phyloP scores from a whole-genome alignment of 139 green algal species.

The Marvania coccoides region DNA sequence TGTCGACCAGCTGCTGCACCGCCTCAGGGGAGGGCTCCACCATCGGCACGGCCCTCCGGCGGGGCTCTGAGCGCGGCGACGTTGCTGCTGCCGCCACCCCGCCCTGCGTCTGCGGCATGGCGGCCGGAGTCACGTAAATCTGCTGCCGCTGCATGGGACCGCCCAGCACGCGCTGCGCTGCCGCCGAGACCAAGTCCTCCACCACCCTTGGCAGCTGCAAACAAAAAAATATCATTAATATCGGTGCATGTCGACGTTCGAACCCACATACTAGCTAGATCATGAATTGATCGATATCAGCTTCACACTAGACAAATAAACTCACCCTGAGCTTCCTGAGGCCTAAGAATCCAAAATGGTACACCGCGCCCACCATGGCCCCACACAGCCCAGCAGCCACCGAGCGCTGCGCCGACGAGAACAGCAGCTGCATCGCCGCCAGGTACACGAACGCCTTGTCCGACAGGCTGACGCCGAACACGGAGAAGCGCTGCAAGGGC shows the following conservation, averaged over 20 bases:
- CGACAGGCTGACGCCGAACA: constrained; percentile 45
- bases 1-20: constrained; percentile 47
- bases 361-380: constrained; percentile 46
- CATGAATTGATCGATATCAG: too few relatives aligned
- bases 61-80: too few relatives aligned
- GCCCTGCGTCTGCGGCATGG: too few relatives aligned
- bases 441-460: constrained; percentile 68
- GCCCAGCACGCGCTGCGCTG: not conserved
- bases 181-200: not conserved
- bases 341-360: constrained; percentile 41
- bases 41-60: too few relatives aligned
- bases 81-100: too few relatives aligned
- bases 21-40: constrained; percentile 38
- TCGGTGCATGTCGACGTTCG: too few relatives aligned
- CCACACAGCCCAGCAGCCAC: constrained; percentile 21
- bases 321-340: constrained; percentile 4
- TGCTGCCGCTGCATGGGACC: not conserved
- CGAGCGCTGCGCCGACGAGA: constrained; percentile 21
- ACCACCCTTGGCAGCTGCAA: not conserved
- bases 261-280: too few relatives aligned
- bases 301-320: too few relatives aligned
- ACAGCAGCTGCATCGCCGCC: constrained; percentile 51
- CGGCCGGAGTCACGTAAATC: not conserved
- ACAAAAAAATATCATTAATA: too few relatives aligned
- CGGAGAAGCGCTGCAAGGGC: constrained; percentile 29